Percentiles rank a stretch among this genome's conserved stretches.
Evolutionary conservation across 2,329 filamentous ascomycete species (phyloP).

Genomic region (Aureobasidium sp.): DNA sequence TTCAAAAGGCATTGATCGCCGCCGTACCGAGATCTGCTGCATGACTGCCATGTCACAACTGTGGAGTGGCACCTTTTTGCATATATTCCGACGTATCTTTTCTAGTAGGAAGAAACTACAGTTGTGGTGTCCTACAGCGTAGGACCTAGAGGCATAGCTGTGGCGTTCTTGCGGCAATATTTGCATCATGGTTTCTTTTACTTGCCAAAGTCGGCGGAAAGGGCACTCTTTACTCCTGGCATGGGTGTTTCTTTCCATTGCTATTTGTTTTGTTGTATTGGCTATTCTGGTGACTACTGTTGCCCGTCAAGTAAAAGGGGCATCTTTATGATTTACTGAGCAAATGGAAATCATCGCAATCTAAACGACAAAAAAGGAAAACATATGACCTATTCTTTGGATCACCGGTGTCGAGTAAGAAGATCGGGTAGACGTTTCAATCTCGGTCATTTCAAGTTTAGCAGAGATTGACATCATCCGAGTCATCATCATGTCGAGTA

Average conservation of each 20-base stretch:
- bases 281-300: no score
- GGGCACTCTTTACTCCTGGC: slow-evolving; percentile 32
- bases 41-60: slow-evolving; percentile 40
- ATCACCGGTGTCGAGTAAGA: no score
- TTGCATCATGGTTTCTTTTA: slow-evolving; percentile 38
- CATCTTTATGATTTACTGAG: no score
- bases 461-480: no score
- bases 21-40: slow-evolving; percentile 39
- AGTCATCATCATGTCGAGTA: no score
- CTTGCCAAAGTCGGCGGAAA: slow-evolving; percentile 34
- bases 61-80: slow-evolving; percentile 37
- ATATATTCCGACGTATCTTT: slow-evolving; percentile 32
- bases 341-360: no score
- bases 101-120: slow-evolving; percentile 37
- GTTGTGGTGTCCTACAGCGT: slow-evolving; percentile 35
- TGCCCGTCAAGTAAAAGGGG: no score
- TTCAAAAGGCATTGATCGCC: slow-evolving; percentile 37
- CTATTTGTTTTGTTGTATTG: no score
- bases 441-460: no score
- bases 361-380: no score
- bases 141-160: slow-evolving; percentile 31
- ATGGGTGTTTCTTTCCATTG: not conserved
- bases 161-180: slow-evolving; percentile 39
- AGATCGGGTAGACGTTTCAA: no score
- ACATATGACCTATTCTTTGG: no score